A percentile compares a stretch with the other conserved stretches of the same genome.
phyloP scores from a whole-genome alignment of 2,329 filamentous ascomycete genomes.

The Penicillium sp. region DNA sequence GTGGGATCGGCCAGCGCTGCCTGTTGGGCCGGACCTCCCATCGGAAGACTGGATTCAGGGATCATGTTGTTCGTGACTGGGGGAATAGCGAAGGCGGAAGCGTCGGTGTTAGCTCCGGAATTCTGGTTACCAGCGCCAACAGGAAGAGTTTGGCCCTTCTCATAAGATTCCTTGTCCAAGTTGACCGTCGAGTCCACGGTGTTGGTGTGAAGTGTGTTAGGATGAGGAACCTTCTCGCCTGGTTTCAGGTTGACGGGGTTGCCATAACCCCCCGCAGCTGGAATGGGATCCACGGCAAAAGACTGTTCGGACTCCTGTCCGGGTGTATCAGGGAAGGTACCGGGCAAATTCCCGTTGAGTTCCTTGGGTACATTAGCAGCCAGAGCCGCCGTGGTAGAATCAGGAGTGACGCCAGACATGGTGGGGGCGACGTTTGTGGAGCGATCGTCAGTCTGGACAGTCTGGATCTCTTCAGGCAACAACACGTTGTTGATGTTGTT shows the following conservation, averaged over 20 bases:
- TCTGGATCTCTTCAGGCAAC: constrained; percentile 64
- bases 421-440: constrained; percentile 18
- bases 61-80: constrained; percentile 63
- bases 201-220: constrained; percentile 60
- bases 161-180: constrained; percentile 80
- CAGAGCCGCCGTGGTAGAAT: constrained; percentile 64
- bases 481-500: constrained; percentile 94
- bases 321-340: constrained; percentile 71
- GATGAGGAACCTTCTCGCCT: constrained; percentile 74
- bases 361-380: constrained; percentile 59
- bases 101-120: constrained; percentile 29
- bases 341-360: constrained; percentile 50
- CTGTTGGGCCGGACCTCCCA: constrained; percentile 37
- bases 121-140: constrained; percentile 44
- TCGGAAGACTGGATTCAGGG: constrained; percentile 77
- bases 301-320: constrained; percentile 44
- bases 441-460: neutral
- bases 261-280: constrained; percentile 56
- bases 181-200: constrained; percentile 63
- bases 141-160: constrained; percentile 60
- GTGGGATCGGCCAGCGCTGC: constrained; percentile 48
- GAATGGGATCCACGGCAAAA: constrained; percentile 54
- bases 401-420: constrained; percentile 63
- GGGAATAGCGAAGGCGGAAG: constrained; percentile 50
- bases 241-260: constrained; percentile 78